Conservation (phyloP, 768 basidiomycete species). For the Pleurotus sapidus region DNA sequence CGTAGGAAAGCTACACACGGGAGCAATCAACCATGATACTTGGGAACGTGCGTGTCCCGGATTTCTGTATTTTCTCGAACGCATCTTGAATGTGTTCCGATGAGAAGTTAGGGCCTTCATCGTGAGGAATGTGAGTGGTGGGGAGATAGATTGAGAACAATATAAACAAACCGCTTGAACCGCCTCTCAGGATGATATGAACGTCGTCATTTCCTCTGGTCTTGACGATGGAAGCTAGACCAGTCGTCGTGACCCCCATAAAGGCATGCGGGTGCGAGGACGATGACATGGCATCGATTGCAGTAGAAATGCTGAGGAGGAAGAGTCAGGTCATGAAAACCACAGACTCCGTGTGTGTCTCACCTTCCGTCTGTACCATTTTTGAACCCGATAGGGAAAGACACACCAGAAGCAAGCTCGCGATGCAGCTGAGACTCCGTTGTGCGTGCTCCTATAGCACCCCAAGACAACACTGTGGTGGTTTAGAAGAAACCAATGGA, state of each 20-base stretch:
- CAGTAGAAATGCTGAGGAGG: constrained; percentile 88
- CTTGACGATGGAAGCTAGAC: background rate
- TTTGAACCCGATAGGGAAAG: constrained; percentile 98
- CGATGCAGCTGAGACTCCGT: constrained; percentile 94
- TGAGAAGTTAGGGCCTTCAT: constrained; percentile 1
- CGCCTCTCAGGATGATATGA: constrained; percentile 93
- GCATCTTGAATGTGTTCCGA: constrained; percentile 73
- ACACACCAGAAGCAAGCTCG: constrained; percentile 82
- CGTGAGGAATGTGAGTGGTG: too few species aligned
- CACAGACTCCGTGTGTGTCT: constrained; percentile 23
- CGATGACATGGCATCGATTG: constrained; percentile 89
- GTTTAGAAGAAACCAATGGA: background rate
- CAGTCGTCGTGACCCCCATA: constrained; percentile 22
- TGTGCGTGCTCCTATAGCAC: constrained; percentile 92
- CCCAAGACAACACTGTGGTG: constrained; percentile 67
- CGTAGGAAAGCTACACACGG: constrained; percentile 22
- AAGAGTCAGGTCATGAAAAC: constrained; percentile 91
- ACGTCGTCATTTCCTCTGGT: constrained; percentile 83
- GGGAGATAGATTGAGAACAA: too few species aligned
- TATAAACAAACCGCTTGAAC: constrained; percentile 78
- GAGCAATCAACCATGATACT: constrained; percentile 81
- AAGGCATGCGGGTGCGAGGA: constrained; percentile 4
- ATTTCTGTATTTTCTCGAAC: constrained; percentile 86
- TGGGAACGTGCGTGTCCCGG: constrained; percentile 11
- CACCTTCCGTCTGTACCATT: constrained; percentile 89